A percentile compares a stretch with the other conserved stretches of the same genome.
Conservation (phyloP, 2,329 filamentous ascomycete genomes). For the Phialophora macrospora region DNA sequence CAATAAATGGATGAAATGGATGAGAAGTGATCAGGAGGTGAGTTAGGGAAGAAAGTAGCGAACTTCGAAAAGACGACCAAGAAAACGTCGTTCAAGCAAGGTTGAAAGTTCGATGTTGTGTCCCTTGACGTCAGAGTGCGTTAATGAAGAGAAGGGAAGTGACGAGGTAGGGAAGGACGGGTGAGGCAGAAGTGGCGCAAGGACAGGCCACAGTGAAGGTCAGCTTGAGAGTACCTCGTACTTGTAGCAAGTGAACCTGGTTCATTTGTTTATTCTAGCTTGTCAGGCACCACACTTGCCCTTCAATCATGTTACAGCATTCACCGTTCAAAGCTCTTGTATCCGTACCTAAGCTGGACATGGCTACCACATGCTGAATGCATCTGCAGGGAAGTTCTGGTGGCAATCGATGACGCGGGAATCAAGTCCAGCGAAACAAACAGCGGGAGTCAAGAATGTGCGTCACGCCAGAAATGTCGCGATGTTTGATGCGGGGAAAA, state of each 20-base stretch:
- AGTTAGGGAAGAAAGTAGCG: conserved; percentile 8
- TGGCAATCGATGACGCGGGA: conserved; percentile 16
- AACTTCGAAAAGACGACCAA: conserved; percentile 16
- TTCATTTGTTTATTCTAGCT: neutral
- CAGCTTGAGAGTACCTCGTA: neutral
- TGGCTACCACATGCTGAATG: neutral
- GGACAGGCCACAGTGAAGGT: conserved; percentile 2
- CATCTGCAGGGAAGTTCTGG: neutral
- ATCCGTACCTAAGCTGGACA: neutral
- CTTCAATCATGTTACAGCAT: neutral
- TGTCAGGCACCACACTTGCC: neutral
- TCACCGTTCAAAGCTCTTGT: neutral
- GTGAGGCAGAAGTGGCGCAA: conserved; percentile 18
- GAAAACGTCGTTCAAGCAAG: conserved; percentile 13
- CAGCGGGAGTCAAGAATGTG: neutral
- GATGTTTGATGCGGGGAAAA: conserved; percentile 31
- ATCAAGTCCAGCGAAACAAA: conserved; percentile 24
- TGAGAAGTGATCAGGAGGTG: conserved; percentile 7
- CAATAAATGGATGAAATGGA: neutral
- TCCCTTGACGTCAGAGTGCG: conserved; percentile 28
- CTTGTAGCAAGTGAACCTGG: neutral
- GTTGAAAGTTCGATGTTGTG: conserved; percentile 19
- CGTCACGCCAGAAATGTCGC: conserved; percentile 22
- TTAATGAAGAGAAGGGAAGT: conserved; percentile 12
- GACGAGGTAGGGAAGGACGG: neutral